These are phyloP conservation scores for Pholiota microspora DNA, from an alignment of 768 basidiomycete genomes.

Conservation along the genomic window DNA sequence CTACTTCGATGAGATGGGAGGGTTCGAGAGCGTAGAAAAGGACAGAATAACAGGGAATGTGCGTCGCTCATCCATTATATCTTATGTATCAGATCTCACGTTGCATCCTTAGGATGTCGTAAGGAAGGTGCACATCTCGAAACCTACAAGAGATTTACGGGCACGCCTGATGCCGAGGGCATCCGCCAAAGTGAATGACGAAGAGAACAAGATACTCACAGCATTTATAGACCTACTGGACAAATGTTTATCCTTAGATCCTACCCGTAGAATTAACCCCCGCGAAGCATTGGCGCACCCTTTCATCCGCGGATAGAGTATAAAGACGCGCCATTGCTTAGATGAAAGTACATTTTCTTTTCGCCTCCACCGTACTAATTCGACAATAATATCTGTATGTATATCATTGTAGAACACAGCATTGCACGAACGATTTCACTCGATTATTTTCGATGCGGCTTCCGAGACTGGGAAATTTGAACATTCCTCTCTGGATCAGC, in stretches of 20 bases:
- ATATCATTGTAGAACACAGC: background rate
- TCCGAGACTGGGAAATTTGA: background rate
- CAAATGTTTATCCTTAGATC: constrained; percentile 86
- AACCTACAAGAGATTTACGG: constrained; percentile 78
- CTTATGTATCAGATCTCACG: background rate
- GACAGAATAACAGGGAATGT: constrained; percentile 85
- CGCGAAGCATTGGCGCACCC: constrained; percentile 87
- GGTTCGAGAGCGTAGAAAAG: constrained; percentile 79
- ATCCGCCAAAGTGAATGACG: constrained; percentile 79
- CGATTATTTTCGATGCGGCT: background rate
- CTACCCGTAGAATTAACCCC: constrained; percentile 82
- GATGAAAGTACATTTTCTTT: background rate
- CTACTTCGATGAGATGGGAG: constrained; percentile 93
- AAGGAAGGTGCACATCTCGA: constrained; percentile 79
- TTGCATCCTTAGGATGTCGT: constrained; percentile 62
- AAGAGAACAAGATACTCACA: constrained; percentile 76
- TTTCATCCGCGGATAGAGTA: constrained; percentile 60
- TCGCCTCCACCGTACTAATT: background rate
- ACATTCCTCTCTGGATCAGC: background rate
- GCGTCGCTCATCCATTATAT: constrained; percentile 30
- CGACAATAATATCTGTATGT: background rate
- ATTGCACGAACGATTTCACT: background rate
- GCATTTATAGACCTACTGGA: constrained; percentile 91
- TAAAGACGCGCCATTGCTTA: background rate
- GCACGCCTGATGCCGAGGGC: constrained; percentile 80